Base-by-base conservation (phyloP, 139 green algal species). In the Picochlorum sp. region DNA sequence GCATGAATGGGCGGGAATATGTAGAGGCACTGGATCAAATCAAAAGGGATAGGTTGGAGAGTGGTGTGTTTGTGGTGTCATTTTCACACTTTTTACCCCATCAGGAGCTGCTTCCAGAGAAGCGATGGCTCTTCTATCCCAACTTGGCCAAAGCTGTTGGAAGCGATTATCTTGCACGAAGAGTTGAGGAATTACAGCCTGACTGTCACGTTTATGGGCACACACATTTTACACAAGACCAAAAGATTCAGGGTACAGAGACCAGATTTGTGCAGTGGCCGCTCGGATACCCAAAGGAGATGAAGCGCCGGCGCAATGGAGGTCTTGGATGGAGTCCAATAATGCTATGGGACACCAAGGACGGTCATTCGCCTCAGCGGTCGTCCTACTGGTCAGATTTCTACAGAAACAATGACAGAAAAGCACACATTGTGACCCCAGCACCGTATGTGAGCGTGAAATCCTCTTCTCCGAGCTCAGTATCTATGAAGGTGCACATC, bases 211-310 rank as follows among this genome's bases (percentile, higher is more conserved):
- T 85, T 4, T 91, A 89, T 67, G 85, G 85, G 1, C 85, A 91
- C 67, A 90, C 85, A 6, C 83, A 91, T 57, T 88, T 88, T 60
- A 69, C 37, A 15, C 70, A 84, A 84, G 84, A 91, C 57, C 28
- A 54, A 2, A 59, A 30, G 10, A 41, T 86, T 2, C 28, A 30
- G 28, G 28, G 28, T 30, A 30, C 28, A 30, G 28, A 1, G 28
- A 47, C 70, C 11, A 67, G 79, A 15, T 85, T 79, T 49, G 66
- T 84, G 11, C 79, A 85, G 45, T 77, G 77, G 71, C 73, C 77
- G 6, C 57, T 84, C 41, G 79, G 66, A 0, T 84, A 84, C 49
- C 79, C 79, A 1, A 45, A 62, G 1, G 79, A 85, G 31, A 65
- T 74, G 3, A 18, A 24, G 60, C 66, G 31, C 7, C 18, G 68